Percentiles rank a stretch among this genome's conserved stretches.
These are phyloP conservation scores for Colletotrichum incanum DNA, from an alignment of 2,329 filamentous ascomycete genomes.

Conservation along the genomic window DNA sequence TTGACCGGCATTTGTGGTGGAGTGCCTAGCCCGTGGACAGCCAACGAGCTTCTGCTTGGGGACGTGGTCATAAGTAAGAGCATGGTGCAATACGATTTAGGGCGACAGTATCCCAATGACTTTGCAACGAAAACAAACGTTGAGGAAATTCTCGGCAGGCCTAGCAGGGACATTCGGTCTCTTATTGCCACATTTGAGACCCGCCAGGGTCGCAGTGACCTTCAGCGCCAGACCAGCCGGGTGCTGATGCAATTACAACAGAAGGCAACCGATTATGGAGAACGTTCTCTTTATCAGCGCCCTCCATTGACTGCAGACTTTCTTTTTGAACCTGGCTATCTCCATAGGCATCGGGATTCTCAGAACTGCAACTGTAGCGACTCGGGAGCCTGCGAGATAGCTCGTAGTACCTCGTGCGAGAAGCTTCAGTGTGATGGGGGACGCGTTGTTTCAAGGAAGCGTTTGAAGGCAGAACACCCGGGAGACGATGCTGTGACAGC, in stretches of 20 bases:
- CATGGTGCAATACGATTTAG: slow-evolving; percentile 51
- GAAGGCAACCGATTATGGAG: background rate
- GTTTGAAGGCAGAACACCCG: slow-evolving; percentile 2
- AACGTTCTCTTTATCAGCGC: slow-evolving; percentile 36
- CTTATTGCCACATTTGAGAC: slow-evolving; percentile 44
- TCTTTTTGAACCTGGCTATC: slow-evolving; percentile 51
- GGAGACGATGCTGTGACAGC: too few species aligned
- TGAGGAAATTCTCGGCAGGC: slow-evolving; percentile 48
- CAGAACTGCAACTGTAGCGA: slow-evolving; percentile 12
- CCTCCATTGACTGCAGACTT: slow-evolving; percentile 51
- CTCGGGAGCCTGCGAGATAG: slow-evolving; percentile 43
- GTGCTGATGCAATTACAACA: background rate
- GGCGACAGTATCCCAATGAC: slow-evolving; percentile 45
- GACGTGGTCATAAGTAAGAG: slow-evolving; percentile 53
- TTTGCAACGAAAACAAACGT: slow-evolving; percentile 48
- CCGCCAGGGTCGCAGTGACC: slow-evolving; percentile 25
- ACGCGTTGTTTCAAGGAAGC: slow-evolving; percentile 4
- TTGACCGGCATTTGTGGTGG: slow-evolving; percentile 39
- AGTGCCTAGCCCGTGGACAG: rapidly evolving
- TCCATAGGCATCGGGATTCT: slow-evolving; percentile 51
- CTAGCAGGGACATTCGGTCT: slow-evolving; percentile 50
- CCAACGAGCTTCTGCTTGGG: slow-evolving; percentile 48
- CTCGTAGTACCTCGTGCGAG: slow-evolving; percentile 42
- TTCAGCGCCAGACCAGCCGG: background rate
- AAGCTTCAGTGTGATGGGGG: slow-evolving; percentile 47